These are phyloP conservation scores for Zopfochytrium polystomum DNA, from an alignment of 371 early-diverging fungal genomes.

Conservation along the genomic window DNA sequence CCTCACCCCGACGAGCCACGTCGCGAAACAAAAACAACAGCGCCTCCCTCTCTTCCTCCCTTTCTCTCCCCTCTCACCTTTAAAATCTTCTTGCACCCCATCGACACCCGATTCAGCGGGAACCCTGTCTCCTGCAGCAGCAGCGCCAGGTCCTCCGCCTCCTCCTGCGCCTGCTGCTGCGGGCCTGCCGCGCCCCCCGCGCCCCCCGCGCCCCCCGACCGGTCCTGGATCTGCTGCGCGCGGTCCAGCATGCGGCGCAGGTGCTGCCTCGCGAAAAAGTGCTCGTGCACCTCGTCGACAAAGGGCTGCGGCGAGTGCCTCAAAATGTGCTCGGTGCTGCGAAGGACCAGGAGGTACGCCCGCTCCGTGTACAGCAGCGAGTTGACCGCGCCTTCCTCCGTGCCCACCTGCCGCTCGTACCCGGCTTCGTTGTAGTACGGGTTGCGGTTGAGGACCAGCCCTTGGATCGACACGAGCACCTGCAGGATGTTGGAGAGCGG, in stretches of 20 bases:
- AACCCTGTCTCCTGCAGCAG: no score
- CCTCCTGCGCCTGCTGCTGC: no score
- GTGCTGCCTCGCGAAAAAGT: conserved; percentile 7
- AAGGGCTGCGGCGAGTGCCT: conserved; percentile 14
- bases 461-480: conserved; percentile 53
- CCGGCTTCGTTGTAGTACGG: conserved; percentile 61
- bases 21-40: no score
- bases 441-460: conserved; percentile 49
- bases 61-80: no score
- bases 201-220: no score
- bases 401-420: conserved; percentile 50
- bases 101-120: no score
- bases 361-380: conserved; percentile 50
- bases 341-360: conserved; percentile 46
- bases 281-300: conserved; percentile 13
- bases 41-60: no score
- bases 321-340: conserved; percentile 12
- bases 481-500: conserved; percentile 47
- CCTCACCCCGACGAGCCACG: no score
- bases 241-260: conserved; percentile 14
- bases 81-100: no score
- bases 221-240: conserved; percentile 4
- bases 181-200: no score
- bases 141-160: no score
- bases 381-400: conserved; percentile 43